Evolutionary conservation across 495 filamentous ascomycete species (phyloP), one percentile per base, ranked within the genome.

Genomic region (Hypoxylon perforatum): DNA sequence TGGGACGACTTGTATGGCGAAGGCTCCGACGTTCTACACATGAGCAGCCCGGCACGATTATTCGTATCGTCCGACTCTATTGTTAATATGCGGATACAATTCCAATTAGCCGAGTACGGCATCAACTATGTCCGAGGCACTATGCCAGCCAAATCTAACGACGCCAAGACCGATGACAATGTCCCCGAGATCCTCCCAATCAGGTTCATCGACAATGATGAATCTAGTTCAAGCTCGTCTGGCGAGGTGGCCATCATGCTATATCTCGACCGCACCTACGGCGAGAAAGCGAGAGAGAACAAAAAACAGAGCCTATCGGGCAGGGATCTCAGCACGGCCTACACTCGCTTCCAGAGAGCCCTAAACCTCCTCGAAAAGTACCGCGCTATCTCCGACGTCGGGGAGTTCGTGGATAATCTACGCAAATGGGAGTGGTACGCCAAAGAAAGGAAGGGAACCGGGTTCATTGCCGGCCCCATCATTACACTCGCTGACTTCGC

Each of bases 11-110:
- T 83, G 12, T 99, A 99, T 67, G 96, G 94, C 1, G 59, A 58
- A 0, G 95, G 95, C 0, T 97, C 93, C 57, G 90, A 98, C 70
- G 93, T 97, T 1, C 83, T 99, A 47, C 92, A 99, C 55, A 81
- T 85, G 48, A 77, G 83, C 1, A 79, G 78, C 28, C 76, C 85
- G 10, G 80, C 84, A 10, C 80, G 83, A 33, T 71, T 92, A 5
- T 82, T 82, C 55, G 69, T 84, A 0, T 83, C 85, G 33, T 69
- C 76, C 0, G 85, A 91, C 48, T 41, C 61, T 0, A 71, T 92
- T 15, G 79, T 82, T 3, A 88, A 91, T 60, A 69, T 85, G 63
- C 78, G 87, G 4, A 84, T 91, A 0, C 79, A 78, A 28, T 58
- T 91, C 0, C 80, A 81, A 57, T 67, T 92, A 18, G 81, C 82